These are phyloP conservation scores for Shiraia bambusicola DNA, from an alignment of 2,329 filamentous ascomycete genomes.

Conservation along the genomic window DNA sequence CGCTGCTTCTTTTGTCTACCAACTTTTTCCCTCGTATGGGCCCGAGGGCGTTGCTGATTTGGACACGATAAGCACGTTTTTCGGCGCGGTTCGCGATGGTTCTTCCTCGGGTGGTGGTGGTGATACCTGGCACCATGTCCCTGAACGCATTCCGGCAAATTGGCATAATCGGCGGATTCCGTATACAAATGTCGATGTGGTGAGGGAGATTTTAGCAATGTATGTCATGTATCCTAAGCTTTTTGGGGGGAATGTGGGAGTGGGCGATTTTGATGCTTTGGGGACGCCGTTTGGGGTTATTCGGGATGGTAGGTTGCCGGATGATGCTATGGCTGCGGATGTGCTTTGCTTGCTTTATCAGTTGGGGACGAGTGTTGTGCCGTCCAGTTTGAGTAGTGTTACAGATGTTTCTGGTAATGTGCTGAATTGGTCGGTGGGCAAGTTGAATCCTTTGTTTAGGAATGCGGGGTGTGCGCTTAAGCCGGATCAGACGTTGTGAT, in stretches of 20 bases:
- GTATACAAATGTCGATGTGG: conserved; percentile 43
- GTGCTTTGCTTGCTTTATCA: conserved; percentile 49
- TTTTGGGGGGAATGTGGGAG: conserved; percentile 48
- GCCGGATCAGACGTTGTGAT: conserved; percentile 47
- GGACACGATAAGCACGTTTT: conserved; percentile 32
- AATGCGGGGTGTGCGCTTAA: conserved; percentile 46
- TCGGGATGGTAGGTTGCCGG: conserved; percentile 41
- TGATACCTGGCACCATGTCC: conserved; percentile 42
- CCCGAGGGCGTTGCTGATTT: conserved; percentile 20
- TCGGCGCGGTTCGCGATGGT: too few relatives aligned
- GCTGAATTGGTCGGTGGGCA: conserved; percentile 17
- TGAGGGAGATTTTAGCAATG: conserved; percentile 44
- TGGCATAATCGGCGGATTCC: conserved; percentile 40
- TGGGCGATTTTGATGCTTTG: conserved; percentile 42
- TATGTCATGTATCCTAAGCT: conserved; percentile 48
- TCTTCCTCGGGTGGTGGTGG: conserved; percentile 33
- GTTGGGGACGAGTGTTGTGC: conserved; percentile 43
- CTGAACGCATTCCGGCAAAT: conserved; percentile 47
- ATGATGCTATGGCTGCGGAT: conserved; percentile 25
- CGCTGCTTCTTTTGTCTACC: conserved; percentile 49
- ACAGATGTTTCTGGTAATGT: conserved; percentile 13
- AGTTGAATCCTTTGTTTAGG: conserved; percentile 27
- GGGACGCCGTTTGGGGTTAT: conserved; percentile 42
- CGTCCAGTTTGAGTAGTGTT: conserved; percentile 22
- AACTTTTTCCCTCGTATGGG: conserved; percentile 43